phyloP scores from a whole-genome alignment of 352 stramenopile genomes.

The Phytophthora pseudosyringae region DNA sequence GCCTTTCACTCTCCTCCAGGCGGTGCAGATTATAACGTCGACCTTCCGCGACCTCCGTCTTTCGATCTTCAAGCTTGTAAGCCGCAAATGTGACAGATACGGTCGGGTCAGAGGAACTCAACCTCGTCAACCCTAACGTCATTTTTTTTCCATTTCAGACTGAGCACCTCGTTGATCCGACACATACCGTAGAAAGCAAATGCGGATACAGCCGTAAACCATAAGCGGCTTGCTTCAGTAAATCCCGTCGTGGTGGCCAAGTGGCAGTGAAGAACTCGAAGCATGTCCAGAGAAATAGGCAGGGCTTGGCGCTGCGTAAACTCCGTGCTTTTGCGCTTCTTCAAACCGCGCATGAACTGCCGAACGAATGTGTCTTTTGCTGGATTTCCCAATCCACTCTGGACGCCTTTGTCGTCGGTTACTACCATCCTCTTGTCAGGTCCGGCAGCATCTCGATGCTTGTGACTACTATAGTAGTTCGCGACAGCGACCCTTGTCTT shows the following conservation, averaged over 20 bases:
- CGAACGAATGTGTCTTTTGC: constrained; percentile 6
- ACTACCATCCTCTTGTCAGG: constrained; percentile 15
- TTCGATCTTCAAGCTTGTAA: constrained; percentile 17
- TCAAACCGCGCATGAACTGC: constrained; percentile 12
- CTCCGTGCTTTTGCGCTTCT: constrained; percentile 4
- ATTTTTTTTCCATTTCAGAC: constrained; percentile 12
- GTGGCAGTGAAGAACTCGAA: constrained; percentile 4
- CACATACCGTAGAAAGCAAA: constrained; percentile 22
- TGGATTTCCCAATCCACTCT: constrained; percentile 2
- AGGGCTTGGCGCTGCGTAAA: constrained; percentile 15
- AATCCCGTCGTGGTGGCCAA: constrained; percentile 2
- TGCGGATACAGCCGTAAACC: constrained; percentile 5
- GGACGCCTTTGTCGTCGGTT: constrained; percentile 1
- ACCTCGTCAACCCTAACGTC: constrained; percentile 10
- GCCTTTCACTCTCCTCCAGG: neutral
- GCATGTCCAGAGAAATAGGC: constrained; percentile 13
- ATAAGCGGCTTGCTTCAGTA: neutral
- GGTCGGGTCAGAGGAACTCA: neutral
- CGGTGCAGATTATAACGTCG: constrained; percentile 13
- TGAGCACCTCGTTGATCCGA: constrained; percentile 17
- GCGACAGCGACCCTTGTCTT: constrained; percentile 16
- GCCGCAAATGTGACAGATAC: constrained; percentile 1
- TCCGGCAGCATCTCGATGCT: constrained; percentile 2
- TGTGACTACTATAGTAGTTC: constrained; percentile 4
- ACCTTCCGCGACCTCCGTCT: constrained; percentile 13